Evolutionary conservation across 1,284 basidiomycete genomes (phyloP).

Genomic region (Rhodotorula sp.): DNA sequence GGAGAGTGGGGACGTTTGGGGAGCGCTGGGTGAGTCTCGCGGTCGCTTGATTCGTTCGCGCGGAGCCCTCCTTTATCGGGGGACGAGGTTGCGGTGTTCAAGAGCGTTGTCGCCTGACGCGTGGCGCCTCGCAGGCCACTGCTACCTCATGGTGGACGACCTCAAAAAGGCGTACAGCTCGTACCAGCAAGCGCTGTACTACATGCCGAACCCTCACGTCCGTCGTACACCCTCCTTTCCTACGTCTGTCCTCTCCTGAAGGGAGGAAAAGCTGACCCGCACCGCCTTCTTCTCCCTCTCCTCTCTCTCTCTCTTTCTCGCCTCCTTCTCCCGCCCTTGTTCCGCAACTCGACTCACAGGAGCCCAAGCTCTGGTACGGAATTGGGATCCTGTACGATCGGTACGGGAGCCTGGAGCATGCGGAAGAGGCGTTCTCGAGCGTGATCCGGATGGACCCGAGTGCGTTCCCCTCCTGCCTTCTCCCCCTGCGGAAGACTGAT

Average conservation of each 20-base stretch:
- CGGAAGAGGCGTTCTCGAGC: slow-evolving; percentile 95
- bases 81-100: neutral
- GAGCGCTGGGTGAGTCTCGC: slow-evolving; percentile 39
- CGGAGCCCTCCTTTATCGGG: too few species aligned
- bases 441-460: slow-evolving; percentile 96
- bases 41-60: neutral
- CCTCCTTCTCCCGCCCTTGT: neutral
- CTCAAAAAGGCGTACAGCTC: slow-evolving; percentile 97
- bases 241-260: too few species aligned
- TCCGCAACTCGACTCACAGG: slow-evolving; percentile 58
- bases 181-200: slow-evolving; percentile 96
- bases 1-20: slow-evolving; percentile 45
- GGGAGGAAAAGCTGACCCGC: too few species aligned
- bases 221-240: slow-evolving; percentile 10
- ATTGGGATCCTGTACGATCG: slow-evolving; percentile 98
- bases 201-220: slow-evolving; percentile 91
- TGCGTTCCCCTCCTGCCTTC: slow-evolving; percentile 51
- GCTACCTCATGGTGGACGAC: slow-evolving; percentile 99
- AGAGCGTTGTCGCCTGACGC: neutral
- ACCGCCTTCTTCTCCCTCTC: slow-evolving; percentile 32
- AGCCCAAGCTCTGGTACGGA: slow-evolving; percentile 99
- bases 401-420: slow-evolving; percentile 96
- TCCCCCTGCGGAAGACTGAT: neutral
- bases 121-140: slow-evolving; percentile 62
- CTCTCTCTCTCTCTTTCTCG: neutral